These are phyloP conservation scores for Podaxis sp. DNA, from an alignment of 768 basidiomycete species.

Conservation along the genomic window DNA sequence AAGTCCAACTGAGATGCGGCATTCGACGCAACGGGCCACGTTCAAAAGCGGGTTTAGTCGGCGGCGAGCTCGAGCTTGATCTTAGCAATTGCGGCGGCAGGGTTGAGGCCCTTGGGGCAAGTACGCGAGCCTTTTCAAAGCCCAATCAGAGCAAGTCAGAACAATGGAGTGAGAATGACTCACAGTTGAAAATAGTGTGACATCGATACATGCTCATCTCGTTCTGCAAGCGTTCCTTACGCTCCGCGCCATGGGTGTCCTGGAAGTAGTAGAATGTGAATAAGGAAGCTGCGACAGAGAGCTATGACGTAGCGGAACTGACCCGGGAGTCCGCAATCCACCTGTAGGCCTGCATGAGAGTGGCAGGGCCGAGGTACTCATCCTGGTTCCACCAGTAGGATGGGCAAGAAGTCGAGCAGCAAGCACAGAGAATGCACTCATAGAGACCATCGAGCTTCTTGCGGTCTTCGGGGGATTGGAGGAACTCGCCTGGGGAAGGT, in stretches of 20 bases:
- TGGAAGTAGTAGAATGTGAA: slow-evolving; percentile 25
- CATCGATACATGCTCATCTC: slow-evolving; percentile 96
- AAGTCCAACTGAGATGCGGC: neutral
- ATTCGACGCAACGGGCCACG: neutral
- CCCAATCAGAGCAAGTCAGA: neutral
- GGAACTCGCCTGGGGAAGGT: slow-evolving; percentile 58
- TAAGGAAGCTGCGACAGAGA: neutral
- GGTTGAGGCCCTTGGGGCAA: slow-evolving; percentile 97
- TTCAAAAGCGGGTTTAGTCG: slow-evolving; percentile 40
- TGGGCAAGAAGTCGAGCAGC: slow-evolving; percentile 97
- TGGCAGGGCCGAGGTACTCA: slow-evolving; percentile 96
- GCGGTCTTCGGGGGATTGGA: slow-evolving; percentile 90
- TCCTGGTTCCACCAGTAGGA: slow-evolving; percentile 99
- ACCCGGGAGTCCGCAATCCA: slow-evolving; percentile 98
- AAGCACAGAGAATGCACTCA: slow-evolving; percentile 96
- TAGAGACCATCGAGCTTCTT: slow-evolving; percentile 97
- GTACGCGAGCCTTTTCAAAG: slow-evolving; percentile 74
- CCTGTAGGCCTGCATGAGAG: slow-evolving; percentile 93
- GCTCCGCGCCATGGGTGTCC: slow-evolving; percentile 76
- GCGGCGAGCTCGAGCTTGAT: slow-evolving; percentile 90
- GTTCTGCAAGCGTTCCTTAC: slow-evolving; percentile 93
- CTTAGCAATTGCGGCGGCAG: slow-evolving; percentile 87
- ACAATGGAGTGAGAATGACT: slow-evolving; percentile 22
- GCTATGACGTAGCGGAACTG: slow-evolving; percentile 24
- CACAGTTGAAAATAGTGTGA: slow-evolving; percentile 98